phyloP scores from a whole-genome alignment of 495 filamentous ascomycete genomes.

The Letharia columbiana region DNA sequence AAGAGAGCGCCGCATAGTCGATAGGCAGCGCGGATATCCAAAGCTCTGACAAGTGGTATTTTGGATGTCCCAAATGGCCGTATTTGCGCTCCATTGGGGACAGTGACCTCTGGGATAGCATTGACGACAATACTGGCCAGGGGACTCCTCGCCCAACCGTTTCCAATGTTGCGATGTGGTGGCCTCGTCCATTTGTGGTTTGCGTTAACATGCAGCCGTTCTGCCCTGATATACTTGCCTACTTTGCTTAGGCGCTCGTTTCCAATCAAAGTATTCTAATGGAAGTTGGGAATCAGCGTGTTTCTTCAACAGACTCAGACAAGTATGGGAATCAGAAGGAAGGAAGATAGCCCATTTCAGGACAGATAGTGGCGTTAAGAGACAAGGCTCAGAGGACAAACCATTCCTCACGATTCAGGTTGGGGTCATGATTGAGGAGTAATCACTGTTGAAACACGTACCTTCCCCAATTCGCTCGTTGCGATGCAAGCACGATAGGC shows the following conservation, averaged over 20 bases:
- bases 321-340: background rate
- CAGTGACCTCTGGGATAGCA: background rate
- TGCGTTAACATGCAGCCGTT: background rate
- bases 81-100: background rate
- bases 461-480: slow-evolving; percentile 4
- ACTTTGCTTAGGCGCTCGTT: background rate
- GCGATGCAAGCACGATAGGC: slow-evolving; percentile 25
- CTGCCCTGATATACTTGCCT: slow-evolving; percentile 10
- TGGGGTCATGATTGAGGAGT: too few species aligned
- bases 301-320: background rate
- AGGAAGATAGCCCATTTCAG: background rate
- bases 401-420: background rate
- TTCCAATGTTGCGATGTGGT: background rate
- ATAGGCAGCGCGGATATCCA: slow-evolving; percentile 12
- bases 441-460: background rate
- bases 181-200: background rate
- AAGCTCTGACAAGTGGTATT: background rate
- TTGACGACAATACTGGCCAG: slow-evolving; percentile 8
- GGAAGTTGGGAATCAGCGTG: background rate
- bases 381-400: background rate
- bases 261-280: background rate
- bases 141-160: background rate
- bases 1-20: slow-evolving; percentile 20
- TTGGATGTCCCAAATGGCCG: background rate
- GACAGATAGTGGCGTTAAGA: background rate